Evolutionary conservation across 129 eudicot species (phyloP).

Genomic region (Sambucus nigra): DNA sequence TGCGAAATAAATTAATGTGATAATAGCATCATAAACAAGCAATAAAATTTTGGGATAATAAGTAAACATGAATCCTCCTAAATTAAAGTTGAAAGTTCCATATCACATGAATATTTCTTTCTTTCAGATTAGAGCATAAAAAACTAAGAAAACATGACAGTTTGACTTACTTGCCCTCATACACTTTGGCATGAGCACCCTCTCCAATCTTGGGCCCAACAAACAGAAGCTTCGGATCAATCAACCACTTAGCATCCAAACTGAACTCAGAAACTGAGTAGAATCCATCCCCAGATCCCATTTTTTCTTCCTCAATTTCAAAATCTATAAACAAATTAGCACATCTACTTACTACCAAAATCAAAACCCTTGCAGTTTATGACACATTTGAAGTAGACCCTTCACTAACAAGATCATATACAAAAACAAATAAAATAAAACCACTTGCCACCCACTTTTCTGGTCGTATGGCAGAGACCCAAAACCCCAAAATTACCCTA

Average conservation of each 20-base stretch:
- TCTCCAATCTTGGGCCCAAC: slow-evolving; percentile 98
- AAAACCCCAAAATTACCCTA: background rate
- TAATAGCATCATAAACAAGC: background rate
- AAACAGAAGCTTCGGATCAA: slow-evolving; percentile 88
- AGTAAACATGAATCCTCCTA: slow-evolving; percentile 1
- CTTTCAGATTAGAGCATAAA: background rate
- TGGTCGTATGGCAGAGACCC: background rate
- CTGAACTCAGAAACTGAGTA: slow-evolving; percentile 48
- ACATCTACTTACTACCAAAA: slow-evolving; percentile 7
- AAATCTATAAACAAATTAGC: slow-evolving; percentile 5
- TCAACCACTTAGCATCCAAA: slow-evolving; percentile 88
- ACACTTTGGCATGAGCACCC: slow-evolving; percentile 98
- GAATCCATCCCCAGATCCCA: slow-evolving; percentile 81
- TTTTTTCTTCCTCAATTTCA: slow-evolving; percentile 10
- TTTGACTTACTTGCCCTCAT: slow-evolving; percentile 92
- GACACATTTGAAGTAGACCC: slow-evolving; percentile 10
- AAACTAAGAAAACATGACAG: background rate
- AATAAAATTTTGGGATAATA: background rate
- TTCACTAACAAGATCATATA: background rate
- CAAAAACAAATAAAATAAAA: background rate
- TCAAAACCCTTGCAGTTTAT: slow-evolving; percentile 2
- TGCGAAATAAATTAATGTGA: background rate
- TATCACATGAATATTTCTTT: background rate
- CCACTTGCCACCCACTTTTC: background rate
- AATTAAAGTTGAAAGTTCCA: background rate